Conservation (phyloP, 2,329 filamentous ascomycete genomes). For the Trichophyton mentagrophytes region DNA sequence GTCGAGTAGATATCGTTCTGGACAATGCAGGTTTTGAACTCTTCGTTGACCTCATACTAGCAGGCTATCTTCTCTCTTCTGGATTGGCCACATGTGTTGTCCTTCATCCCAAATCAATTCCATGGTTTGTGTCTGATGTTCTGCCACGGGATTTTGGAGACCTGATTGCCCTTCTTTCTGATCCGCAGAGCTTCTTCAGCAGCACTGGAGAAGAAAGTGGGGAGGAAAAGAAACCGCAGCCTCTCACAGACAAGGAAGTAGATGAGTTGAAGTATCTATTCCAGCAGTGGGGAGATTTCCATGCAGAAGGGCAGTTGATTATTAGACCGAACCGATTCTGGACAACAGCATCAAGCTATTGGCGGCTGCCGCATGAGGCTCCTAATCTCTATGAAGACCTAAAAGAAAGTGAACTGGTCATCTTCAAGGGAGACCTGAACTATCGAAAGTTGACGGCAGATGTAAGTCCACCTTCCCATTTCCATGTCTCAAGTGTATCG, state of each 20-base stretch:
- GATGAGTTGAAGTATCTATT: conserved; percentile 64
- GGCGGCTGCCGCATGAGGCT: conserved; percentile 62
- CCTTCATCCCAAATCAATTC: conserved; percentile 85
- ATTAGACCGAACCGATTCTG: conserved; percentile 81
- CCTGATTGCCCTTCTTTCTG: conserved; percentile 67
- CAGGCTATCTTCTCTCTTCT: conserved; percentile 73
- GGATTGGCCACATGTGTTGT: conserved; percentile 77
- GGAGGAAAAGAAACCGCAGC: conserved; percentile 39
- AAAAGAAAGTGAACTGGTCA: conserved; percentile 68
- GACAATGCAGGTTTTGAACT: conserved; percentile 97
- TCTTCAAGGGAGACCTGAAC: conserved; percentile 97
- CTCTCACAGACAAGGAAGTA: conserved; percentile 53
- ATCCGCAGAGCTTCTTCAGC: conserved; percentile 66
- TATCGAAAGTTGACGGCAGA: conserved; percentile 87
- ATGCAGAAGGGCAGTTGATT: conserved; percentile 70
- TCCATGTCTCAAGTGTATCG: conserved; percentile 3
- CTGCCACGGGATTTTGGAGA: conserved; percentile 71
- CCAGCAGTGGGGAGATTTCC: conserved; percentile 63
- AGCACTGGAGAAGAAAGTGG: conserved; percentile 45
- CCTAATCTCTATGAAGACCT: conserved; percentile 62
- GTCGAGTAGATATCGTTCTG: conserved; percentile 83
- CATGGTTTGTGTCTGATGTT: conserved; percentile 97
- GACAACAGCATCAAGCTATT: conserved; percentile 79
- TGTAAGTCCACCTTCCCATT: conserved; percentile 39
- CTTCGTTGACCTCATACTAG: conserved; percentile 85